phyloP scores from a whole-genome alignment of 169 alveolate genomes.

The Eimeria praecox region DNA sequence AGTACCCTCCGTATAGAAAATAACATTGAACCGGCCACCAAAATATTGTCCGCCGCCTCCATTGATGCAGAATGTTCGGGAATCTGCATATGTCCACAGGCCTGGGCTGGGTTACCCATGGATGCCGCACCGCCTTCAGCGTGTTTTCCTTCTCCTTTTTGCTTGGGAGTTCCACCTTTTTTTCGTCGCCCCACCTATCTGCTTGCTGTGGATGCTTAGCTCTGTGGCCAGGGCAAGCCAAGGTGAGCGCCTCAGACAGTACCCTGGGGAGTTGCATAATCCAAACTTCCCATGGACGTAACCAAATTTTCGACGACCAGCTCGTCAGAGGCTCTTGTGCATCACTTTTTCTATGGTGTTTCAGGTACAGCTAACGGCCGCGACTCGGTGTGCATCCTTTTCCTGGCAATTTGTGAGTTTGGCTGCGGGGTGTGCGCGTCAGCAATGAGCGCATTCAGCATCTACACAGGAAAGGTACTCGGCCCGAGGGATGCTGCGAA shows the following conservation, averaged over 20 bases:
- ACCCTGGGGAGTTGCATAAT: neutral
- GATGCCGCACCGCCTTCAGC: constrained; percentile 74
- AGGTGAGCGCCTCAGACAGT: neutral
- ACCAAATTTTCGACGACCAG: too few species aligned
- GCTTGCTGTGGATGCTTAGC: constrained; percentile 37
- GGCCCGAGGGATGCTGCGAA: constrained; percentile 25
- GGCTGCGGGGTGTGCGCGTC: constrained; percentile 69
- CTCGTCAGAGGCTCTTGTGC: neutral
- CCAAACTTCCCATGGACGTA: neutral
- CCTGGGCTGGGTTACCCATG: constrained; percentile 58
- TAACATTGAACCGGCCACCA: neutral
- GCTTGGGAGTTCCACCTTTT: constrained; percentile 53
- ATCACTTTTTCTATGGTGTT: neutral
- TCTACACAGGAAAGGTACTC: constrained; percentile 44
- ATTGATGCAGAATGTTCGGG: neutral
- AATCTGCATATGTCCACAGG: neutral
- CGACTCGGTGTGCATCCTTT: constrained; percentile 54
- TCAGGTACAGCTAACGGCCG: constrained; percentile 36
- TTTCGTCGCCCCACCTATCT: constrained; percentile 40
- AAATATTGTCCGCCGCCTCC: neutral
- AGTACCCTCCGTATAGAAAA: neutral
- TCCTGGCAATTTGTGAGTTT: constrained; percentile 60
- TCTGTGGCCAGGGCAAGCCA: neutral
- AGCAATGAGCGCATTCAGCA: constrained; percentile 72
- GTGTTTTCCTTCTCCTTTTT: constrained; percentile 24